Conservation (phyloP, 345 rosid genomes). For the Dipteronia dyeriana region DNA sequence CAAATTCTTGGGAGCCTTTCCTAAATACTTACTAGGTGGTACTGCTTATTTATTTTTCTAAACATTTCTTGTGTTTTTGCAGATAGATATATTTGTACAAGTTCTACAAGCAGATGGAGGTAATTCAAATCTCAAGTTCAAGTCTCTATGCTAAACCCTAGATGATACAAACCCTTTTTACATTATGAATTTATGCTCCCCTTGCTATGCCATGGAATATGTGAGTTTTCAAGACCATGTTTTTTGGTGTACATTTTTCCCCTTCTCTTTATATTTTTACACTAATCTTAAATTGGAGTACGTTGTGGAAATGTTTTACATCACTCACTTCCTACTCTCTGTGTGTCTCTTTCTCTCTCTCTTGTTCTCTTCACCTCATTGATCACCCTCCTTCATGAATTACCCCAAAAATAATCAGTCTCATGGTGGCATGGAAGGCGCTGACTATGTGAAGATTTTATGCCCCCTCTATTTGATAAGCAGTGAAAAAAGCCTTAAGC, state of each 20-base stretch:
- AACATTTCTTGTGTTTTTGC: constrained; percentile 26
- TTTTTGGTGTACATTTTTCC: background rate
- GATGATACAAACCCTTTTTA: constrained; percentile 10
- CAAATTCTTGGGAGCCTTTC: background rate
- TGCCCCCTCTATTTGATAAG: background rate
- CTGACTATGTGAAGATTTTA: background rate
- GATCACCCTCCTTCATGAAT: background rate
- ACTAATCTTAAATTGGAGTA: background rate
- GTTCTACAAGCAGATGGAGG: constrained; percentile 99
- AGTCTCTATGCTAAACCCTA: constrained; percentile 1
- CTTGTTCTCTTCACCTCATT: background rate
- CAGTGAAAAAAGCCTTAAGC: background rate
- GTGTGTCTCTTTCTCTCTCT: background rate
- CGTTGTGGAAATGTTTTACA: background rate
- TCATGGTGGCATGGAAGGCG: background rate
- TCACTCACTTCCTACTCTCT: too few relatives aligned
- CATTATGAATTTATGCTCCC: background rate
- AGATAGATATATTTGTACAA: constrained; percentile 94
- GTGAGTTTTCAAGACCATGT: background rate
- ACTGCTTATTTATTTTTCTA: constrained; percentile 5
- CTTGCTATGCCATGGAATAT: background rate
- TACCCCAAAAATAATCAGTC: background rate
- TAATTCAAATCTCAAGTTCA: constrained; percentile 29
- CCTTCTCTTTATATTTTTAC: background rate
- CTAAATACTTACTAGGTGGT: background rate